Conservation (phyloP, 2,329 filamentous ascomycete genomes). For the Phaeoacremonium minimum region DNA sequence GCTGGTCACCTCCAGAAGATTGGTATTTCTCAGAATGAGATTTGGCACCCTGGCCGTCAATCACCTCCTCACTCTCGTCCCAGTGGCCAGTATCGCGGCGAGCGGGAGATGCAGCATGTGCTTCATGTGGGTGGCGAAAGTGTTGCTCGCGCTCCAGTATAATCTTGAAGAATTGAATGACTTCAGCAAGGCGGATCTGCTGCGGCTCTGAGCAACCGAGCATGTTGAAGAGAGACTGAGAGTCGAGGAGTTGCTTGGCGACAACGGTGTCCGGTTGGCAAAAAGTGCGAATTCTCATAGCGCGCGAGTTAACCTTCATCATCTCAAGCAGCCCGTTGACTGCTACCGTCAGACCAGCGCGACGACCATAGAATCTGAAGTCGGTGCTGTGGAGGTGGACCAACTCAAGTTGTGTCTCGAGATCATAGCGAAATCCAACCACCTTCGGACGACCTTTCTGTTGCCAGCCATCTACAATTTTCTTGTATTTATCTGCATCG, state of each 20-base stretch:
- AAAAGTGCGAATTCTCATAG: constrained; percentile 49
- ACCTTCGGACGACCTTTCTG: constrained; percentile 50
- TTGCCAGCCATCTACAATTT: constrained; percentile 46
- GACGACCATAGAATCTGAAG: constrained; percentile 50
- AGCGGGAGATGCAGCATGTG: no score
- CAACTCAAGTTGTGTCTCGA: constrained; percentile 57
- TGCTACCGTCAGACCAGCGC: constrained; percentile 34
- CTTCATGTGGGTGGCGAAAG: no score
- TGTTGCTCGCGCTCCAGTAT: constrained; percentile 41
- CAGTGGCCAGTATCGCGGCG: no score
- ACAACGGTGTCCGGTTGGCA: constrained; percentile 56
- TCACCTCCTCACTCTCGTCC: no score
- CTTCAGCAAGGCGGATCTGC: constrained; percentile 42
- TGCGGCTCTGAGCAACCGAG: constrained; percentile 38
- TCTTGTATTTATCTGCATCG: constrained; percentile 44
- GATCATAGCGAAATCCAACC: constrained; percentile 53
- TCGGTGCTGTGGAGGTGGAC: constrained; percentile 42
- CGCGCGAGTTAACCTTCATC: constrained; percentile 48
- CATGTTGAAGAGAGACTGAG: constrained; percentile 45
- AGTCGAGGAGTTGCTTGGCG: constrained; percentile 52
- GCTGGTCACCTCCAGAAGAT: no score
- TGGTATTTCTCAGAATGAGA: no score
- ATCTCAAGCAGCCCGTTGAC: constrained; percentile 44
- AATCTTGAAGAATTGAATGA: constrained; percentile 50
- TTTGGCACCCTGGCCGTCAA: no score